phyloP scores from a whole-genome alignment of 1,139 yeast species.

The Chernovozyma sophiae-reginae region DNA sequence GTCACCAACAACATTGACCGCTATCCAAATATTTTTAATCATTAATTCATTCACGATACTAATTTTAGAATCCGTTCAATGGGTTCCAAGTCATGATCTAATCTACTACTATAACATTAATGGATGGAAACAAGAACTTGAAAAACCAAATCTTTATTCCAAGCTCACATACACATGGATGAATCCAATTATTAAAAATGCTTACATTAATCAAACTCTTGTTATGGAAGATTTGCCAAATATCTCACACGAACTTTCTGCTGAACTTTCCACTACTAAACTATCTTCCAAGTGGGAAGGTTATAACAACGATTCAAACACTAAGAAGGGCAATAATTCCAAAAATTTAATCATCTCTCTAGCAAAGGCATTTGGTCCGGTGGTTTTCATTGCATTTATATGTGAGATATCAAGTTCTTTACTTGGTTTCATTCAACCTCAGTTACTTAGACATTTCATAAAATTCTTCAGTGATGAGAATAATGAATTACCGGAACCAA shows the following conservation, averaged over 20 bases:
- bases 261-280: conserved; percentile 21
- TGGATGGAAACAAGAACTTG: conserved; percentile 14
- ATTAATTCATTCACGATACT: conserved; percentile 19
- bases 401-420: conserved; percentile 45
- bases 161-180: conserved; percentile 58
- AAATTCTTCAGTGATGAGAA: conserved; percentile 34
- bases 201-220: conserved; percentile 44
- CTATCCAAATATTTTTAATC: conserved; percentile 16
- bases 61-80: conserved; percentile 22
- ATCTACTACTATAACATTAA: conserved; percentile 13
- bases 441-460: conserved; percentile 47
- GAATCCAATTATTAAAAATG: conserved; percentile 49
- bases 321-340: conserved; percentile 17
- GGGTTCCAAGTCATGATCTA: conserved; percentile 29
- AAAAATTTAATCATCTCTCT: conserved; percentile 41
- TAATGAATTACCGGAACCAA: conserved; percentile 26
- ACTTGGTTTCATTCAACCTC: conserved; percentile 53
- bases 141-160: conserved; percentile 48
- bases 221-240: conserved; percentile 52
- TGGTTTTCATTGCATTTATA: conserved; percentile 37
- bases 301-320: conserved; percentile 9
- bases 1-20: conserved; percentile 8
- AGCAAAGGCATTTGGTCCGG: conserved; percentile 44
- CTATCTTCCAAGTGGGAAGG: conserved; percentile 19
- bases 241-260: conserved; percentile 47